phyloP scores from a whole-genome alignment of 1,284 basidiomycete genomes.

The Naganishia sp. region DNA sequence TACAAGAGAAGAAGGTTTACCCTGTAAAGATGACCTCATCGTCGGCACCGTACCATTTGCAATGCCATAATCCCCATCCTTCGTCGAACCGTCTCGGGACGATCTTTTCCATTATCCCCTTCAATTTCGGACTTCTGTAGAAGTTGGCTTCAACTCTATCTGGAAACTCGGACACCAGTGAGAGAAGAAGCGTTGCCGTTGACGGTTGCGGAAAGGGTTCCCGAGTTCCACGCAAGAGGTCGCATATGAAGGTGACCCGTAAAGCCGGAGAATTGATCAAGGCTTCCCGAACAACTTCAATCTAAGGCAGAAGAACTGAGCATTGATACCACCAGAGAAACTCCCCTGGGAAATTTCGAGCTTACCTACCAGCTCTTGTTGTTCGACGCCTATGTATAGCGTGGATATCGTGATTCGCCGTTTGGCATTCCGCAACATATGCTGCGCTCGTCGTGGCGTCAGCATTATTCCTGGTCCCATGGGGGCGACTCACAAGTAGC shows the following conservation, averaged over 20 bases:
- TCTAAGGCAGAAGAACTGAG: constrained; percentile 55
- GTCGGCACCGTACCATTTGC: constrained; percentile 93
- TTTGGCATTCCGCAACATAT: constrained; percentile 71
- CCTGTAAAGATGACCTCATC: constrained; percentile 90
- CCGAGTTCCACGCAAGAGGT: constrained; percentile 88
- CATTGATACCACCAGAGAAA: constrained; percentile 1
- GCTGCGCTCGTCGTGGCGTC: constrained; percentile 54
- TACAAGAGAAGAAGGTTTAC: constrained; percentile 59
- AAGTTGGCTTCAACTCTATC: constrained; percentile 73
- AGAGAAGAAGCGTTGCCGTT: constrained; percentile 71
- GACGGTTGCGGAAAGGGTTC: constrained; percentile 63
- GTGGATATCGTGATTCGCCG: constrained; percentile 81
- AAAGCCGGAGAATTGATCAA: constrained; percentile 65
- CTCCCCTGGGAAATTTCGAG: constrained; percentile 7
- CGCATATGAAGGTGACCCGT: constrained; percentile 73
- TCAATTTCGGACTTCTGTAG: constrained; percentile 82
- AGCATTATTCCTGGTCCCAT: background rate
- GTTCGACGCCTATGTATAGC: constrained; percentile 73
- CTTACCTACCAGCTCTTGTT: constrained; percentile 65
- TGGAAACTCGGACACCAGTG: constrained; percentile 71
- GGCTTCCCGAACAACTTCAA: constrained; percentile 65
- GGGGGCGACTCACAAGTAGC: constrained; percentile 47
- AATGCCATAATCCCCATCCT: constrained; percentile 98
- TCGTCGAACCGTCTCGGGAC: constrained; percentile 94
- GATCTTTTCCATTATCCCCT: constrained; percentile 69